Evolutionary conservation across 192 early-diverging fungal genomes (phyloP), one percentile per base, ranked within the genome.

Genomic region (Podila epicladia): DNA sequence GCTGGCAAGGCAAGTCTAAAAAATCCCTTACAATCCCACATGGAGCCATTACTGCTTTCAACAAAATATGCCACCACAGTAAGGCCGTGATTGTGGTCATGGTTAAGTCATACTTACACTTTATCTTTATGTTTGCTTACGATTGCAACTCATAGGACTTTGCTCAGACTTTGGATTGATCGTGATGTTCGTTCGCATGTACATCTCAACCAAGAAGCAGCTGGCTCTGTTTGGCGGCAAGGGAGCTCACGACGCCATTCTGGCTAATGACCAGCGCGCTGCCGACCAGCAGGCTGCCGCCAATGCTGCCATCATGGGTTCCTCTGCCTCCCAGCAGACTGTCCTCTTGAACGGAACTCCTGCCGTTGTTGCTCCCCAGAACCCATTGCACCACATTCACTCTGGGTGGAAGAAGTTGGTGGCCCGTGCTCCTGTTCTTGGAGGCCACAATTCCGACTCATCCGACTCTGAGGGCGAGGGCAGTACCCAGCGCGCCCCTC

Each of bases 81-180:
- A 37, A 9, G 35, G 35, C 11, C 35, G 35, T 9, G 1, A 9
- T 37, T 1, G 9, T 9, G 35, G 35, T 37, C 35, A 37, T 37
- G 35, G 35, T 37, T 6, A 37, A 37, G 35, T 37, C 35, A 37
- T 37, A 37, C 35, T 37, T 11, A 37, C 35, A 4, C 35, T 1
- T 37, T 37, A 0, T 9, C 35, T 37, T 37, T 37, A 7, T 41
- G 12, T 8, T 37, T 58, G 12, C 20, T 66, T 7, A 45, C 17
- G 49, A 4, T 17, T 55, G 32, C 15, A 11, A 67, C 29, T 17
- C 22, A 55, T 73, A 79, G 77, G 77, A 20, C 83, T 84, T 32
- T 82, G 73, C 69, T 69, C 83, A 12, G 83, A 84, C 32, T 84
- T 73, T 49, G 75, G 64, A 26, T 20, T 84, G 29, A 72, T 78